Evolutionary conservation across 176 grass and related monocot genomes (phyloP).

Genomic region (Calamus simplicifolius): DNA sequence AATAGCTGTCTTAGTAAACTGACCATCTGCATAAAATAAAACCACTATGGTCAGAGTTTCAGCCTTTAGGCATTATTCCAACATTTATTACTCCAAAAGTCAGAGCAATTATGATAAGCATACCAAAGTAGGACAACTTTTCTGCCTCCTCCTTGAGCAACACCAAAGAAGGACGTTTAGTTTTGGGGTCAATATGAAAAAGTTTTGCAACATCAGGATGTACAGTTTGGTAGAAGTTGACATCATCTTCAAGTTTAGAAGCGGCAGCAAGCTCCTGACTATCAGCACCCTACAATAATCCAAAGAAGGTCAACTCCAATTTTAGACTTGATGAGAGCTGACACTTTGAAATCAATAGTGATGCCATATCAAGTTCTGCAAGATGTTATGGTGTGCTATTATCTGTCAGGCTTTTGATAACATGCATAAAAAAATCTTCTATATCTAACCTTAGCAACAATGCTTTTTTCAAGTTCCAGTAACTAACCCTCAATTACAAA

Average conservation of each 20-base stretch:
- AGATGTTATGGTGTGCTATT: too few species aligned
- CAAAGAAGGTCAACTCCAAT: slow-evolving; percentile 5
- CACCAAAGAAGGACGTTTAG: slow-evolving; percentile 57
- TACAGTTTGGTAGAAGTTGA: slow-evolving; percentile 79
- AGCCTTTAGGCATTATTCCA: not conserved
- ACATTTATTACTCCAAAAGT: too few species aligned
- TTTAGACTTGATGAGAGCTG: too few species aligned
- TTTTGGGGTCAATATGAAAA: slow-evolving; percentile 65
- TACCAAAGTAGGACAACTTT: slow-evolving; percentile 80
- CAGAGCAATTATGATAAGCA: too few species aligned
- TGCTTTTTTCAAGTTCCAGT: too few species aligned
- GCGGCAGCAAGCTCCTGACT: slow-evolving; percentile 70
- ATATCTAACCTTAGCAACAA: too few species aligned
- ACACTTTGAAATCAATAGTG: too few species aligned
- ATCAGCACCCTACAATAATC: slow-evolving; percentile 48
- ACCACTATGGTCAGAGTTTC: not conserved
- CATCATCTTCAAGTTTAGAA: slow-evolving; percentile 70
- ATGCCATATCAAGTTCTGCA: too few species aligned
- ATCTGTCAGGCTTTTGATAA: too few species aligned
- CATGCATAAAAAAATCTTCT: too few species aligned
- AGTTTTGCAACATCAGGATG: slow-evolving; percentile 69
- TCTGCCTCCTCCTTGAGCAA: slow-evolving; percentile 87
- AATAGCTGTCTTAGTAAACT: slow-evolving; percentile 59
- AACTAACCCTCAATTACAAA: too few species aligned
- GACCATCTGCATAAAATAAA: slow-evolving; percentile 46